A percentile compares a stretch with the other conserved stretches of the same genome.
phyloP scores from a whole-genome alignment of 139 green algal species.

The Tetraselmis striata region DNA sequence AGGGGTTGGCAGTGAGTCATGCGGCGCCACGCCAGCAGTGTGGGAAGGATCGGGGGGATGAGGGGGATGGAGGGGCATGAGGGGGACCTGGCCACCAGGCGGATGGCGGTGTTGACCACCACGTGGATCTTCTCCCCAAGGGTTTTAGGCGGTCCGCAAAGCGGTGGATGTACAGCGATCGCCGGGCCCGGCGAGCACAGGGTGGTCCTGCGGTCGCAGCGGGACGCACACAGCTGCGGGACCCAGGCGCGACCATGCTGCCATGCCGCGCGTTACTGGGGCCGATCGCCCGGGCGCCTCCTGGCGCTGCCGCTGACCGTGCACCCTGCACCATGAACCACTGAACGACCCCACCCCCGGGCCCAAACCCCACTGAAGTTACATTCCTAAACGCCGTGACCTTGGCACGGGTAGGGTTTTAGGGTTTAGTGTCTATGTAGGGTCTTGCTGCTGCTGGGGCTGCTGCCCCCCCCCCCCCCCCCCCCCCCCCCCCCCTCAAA shows the following conservation, averaged over 20 bases:
- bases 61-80: too few relatives aligned
- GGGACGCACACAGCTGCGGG: conserved; percentile 80
- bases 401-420: conserved; percentile 7
- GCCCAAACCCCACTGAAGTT: too few relatives aligned
- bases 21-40: conserved; percentile 49
- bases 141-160: conserved; percentile 74
- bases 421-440: neutral
- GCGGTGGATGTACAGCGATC: conserved; percentile 96
- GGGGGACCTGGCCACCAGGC: conserved; percentile 58
- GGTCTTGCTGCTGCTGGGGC: conserved; percentile 3
- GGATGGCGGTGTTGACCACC: conserved; percentile 77
- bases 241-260: conserved; percentile 74
- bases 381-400: too few relatives aligned
- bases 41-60: too few relatives aligned
- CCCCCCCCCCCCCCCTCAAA: too few relatives aligned
- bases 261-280: conserved; percentile 79
- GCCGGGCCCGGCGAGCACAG: conserved; percentile 73
- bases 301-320: too few relatives aligned
- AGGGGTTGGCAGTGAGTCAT: conserved; percentile 55
- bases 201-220: conserved; percentile 81
- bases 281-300: too few relatives aligned
- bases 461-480: conserved; percentile 33
- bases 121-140: conserved; percentile 19
- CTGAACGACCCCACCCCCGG: too few relatives aligned
- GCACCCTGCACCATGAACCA: too few relatives aligned